Evolutionary conservation across 495 filamentous ascomycete species (phyloP).

Genomic region (Neurospora sp.): DNA sequence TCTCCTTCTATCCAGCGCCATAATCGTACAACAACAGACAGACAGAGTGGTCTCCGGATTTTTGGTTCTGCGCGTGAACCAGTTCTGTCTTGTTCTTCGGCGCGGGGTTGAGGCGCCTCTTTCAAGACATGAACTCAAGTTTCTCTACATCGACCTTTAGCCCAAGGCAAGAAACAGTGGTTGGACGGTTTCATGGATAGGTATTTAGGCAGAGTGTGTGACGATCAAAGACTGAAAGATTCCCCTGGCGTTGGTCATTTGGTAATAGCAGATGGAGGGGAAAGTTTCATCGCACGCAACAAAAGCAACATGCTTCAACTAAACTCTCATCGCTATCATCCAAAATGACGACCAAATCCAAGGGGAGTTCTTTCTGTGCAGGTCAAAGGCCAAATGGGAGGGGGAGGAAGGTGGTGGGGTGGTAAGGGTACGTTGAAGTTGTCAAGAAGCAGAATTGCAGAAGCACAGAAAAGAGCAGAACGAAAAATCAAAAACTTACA

Average conservation of each 20-base stretch:
- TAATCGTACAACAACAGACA: not conserved
- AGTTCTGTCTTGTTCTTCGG: not conserved
- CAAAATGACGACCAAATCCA: not conserved
- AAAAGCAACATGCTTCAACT: not conserved
- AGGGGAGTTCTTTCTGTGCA: not conserved
- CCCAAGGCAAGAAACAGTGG: constrained; percentile 18
- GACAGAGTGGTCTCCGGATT: not conserved
- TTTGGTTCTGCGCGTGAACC: not conserved
- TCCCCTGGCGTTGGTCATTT: not conserved
- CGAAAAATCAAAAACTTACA: constrained; percentile 46
- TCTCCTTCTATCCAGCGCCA: not conserved
- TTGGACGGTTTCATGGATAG: not conserved
- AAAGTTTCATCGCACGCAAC: not conserved
- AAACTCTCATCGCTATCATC: not conserved
- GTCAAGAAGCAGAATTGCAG: not conserved
- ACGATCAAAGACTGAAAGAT: not conserved
- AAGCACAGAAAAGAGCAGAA: not conserved
- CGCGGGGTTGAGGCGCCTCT: not conserved
- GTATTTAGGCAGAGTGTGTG: not conserved
- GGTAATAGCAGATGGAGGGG: not conserved
- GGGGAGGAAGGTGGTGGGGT: not conserved
- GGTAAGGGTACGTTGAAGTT: not conserved
- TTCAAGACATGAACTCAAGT: constrained; percentile 15
- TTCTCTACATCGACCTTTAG: constrained; percentile 31
- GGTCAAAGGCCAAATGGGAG: not conserved